Conservation (phyloP, 1,139 yeast species). For the Geotrichum carabidarum region DNA sequence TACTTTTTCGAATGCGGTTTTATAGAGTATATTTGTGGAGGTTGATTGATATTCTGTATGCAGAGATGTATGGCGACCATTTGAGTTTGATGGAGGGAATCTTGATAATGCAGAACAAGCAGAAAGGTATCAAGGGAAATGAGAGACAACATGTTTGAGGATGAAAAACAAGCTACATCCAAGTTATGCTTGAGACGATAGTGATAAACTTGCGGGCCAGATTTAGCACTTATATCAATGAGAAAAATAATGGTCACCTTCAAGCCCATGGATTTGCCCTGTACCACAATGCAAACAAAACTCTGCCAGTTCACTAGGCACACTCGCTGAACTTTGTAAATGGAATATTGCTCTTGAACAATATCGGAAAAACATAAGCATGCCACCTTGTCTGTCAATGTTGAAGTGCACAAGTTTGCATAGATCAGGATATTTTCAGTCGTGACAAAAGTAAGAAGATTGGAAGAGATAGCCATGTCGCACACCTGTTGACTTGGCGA, state of each 20-base stretch:
- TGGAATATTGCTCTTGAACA: background rate
- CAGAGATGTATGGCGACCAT: constrained; percentile 8
- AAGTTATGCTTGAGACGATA: constrained; percentile 1
- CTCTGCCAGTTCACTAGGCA: background rate
- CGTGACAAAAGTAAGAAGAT: constrained; percentile 21
- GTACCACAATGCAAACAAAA: constrained; percentile 5
- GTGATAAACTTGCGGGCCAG: background rate
- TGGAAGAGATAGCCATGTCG: constrained; percentile 20
- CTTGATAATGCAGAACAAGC: constrained; percentile 7
- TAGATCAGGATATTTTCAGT: constrained; percentile 16
- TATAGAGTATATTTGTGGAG: background rate
- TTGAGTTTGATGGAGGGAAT: constrained; percentile 7
- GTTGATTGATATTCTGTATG: background rate
- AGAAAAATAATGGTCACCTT: background rate
- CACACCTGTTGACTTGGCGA: constrained; percentile 21
- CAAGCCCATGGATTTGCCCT: constrained; percentile 1
- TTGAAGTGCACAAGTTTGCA: background rate
- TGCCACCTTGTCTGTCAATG: background rate
- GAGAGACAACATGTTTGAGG: constrained; percentile 1
- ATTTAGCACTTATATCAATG: background rate
- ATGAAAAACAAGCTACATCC: constrained; percentile 5
- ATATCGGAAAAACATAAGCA: constrained; percentile 4
- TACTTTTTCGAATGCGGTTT: constrained; percentile 3
- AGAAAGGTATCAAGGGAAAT: background rate
- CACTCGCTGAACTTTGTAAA: background rate